Evolutionary conservation across 371 early-diverging fungal species (phyloP), one percentile per base, ranked within the genome.

Genomic region (Apophysomyces trapeziformis): DNA sequence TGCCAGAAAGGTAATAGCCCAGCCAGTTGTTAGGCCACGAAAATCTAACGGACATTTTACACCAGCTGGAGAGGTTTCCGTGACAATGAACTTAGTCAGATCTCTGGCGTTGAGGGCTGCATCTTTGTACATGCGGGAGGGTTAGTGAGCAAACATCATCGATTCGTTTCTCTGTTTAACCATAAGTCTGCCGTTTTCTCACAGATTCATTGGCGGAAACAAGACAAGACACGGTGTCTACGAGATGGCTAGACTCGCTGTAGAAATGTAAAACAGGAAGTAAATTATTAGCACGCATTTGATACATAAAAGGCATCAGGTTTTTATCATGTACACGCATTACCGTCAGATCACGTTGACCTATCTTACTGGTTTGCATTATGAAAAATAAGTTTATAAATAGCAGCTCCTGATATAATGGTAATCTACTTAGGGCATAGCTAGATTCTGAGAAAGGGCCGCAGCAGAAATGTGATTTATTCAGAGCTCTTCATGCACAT

Each of bases 101-200:
- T 91, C 44, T 79, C 90, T 32, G 90, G 91, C 9, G 85, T 97
- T 50, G 87, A 90, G 13, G 95, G 89, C 16, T 92, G 94, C 65
- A 85, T 95, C 41, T 99, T 99, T 86, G 96, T 98, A 12, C 99
- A 99, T 73, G 93, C 95, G 70, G 85, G 92, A 12, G 99, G 99
- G 74, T 69, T 61, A 69, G 60, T 66, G 8, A 44, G 18, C 16
- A 11, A 14, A 36, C 32, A 26, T 26, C 32, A 26, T 26, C 3
- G 2, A 26, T 26, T 26, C 0, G 7, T 13, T 35, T 45, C n/a
- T 63, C 35, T 13, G 12, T 50, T 50, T 38, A 38, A 14, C 8
- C 7, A 12, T 38, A 8, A 14, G n/a, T n/a, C 54, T 44, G 57
- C 57, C 37, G 6, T 36, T 61, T 63, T 13, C 1, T 61, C 50